Base-by-base conservation (phyloP, 2,329 filamentous ascomycete species). In the Stagonosporopsis rhizophila region DNA sequence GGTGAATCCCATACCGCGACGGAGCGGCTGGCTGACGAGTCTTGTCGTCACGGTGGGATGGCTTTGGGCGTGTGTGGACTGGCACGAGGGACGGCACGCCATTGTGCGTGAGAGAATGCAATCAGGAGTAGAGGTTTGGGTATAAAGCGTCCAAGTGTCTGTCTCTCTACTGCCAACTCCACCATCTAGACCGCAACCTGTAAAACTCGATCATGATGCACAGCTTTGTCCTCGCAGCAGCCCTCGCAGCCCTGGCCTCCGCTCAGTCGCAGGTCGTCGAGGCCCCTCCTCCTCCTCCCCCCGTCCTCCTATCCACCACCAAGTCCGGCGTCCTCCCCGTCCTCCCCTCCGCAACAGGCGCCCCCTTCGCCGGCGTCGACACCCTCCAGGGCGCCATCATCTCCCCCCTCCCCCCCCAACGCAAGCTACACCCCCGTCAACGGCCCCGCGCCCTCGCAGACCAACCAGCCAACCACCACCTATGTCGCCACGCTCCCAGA, bases 371-470 rank as follows among this genome's bases (percentile, higher is more conserved):
- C 9, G 64, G 65, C 17, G 56, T 69, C 25, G 59, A 64, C 22
- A 70, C 67, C 0, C 64, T 69, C 35, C 62, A 71, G 38, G 62
- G 66, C n/a, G 68, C 68, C 12, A 68, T 70, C 28, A 64, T 69
- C 20, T 58, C 60, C n/a, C 60, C 62, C 1, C 55, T 63, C 0
- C 67, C 68, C 68, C 1, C 54, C 63, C 8, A 50, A 59, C 23
- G 61, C 65, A 37, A 66, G 66, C 45, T 70, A 68, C 53, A 60
- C 60, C 9, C 64, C 65, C 19, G 54, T 66, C 37, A 38, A 48
- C 2, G 68, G 67, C 8, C 68, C 65, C 15, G 67, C 68, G 6
- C 58, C 64, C 1, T 60, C 61, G 2, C 64, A 67, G 9, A 56
- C 56, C 27, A 60, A 62, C 41, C 62, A 65, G 25, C 67, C 66